Conservation (phyloP, 106 monocot genomes). For the Gastrodia elata region DNA sequence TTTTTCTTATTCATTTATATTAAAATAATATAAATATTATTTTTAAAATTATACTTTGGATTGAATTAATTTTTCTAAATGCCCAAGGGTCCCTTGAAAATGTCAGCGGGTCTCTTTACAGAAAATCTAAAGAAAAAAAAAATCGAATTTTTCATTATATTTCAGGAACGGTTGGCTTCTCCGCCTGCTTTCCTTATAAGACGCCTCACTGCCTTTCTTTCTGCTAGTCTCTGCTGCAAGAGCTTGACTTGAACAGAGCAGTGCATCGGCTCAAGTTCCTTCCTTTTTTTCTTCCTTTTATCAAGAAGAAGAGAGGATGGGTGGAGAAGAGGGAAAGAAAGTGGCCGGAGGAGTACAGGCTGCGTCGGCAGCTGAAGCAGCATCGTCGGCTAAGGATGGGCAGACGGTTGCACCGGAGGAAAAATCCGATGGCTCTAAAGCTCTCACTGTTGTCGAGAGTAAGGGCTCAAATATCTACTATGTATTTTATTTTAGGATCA, state of each 20-base stretch:
- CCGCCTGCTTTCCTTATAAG: no score
- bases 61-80: no score
- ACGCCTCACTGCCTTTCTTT: no score
- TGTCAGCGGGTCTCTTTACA: no score
- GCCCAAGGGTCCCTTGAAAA: no score
- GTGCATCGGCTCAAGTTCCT: neutral
- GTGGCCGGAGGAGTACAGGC: neutral
- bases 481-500: no score
- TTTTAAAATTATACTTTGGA: no score
- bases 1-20: no score
- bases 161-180: no score
- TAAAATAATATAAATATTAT: no score
- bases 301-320: slow-evolving; percentile 5
- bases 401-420: slow-evolving; percentile 31
- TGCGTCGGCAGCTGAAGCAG: slow-evolving; percentile 4
- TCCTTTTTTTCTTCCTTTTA: neutral
- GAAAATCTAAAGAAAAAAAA: no score
- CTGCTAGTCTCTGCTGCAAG: neutral
- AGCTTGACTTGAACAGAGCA: neutral
- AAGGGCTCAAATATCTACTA: slow-evolving; percentile 11
- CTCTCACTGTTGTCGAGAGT: slow-evolving; percentile 50
- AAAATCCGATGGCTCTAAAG: slow-evolving; percentile 39
- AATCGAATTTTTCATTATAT: no score
- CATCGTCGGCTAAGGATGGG: slow-evolving; percentile 36
- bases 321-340: neutral